A percentile compares a stretch with the other conserved stretches of the same genome.
phyloP scores from a whole-genome alignment of 495 filamentous ascomycete genomes.

The Filosporella fistucella region DNA sequence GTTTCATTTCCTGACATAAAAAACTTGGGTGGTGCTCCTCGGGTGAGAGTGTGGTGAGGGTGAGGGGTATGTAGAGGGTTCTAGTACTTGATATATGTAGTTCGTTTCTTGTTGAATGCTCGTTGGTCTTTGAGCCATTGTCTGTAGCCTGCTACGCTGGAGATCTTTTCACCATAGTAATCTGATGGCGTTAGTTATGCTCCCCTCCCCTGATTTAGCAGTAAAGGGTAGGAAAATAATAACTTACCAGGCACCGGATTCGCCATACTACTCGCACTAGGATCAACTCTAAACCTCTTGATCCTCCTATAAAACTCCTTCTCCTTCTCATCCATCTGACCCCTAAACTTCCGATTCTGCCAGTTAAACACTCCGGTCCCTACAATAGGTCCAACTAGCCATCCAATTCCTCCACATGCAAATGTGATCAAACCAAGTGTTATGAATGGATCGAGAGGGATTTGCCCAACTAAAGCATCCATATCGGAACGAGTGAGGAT shows the following conservation, averaged over 20 bases:
- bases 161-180: slow-evolving; percentile 92
- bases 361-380: slow-evolving; percentile 73
- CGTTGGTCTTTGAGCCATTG: slow-evolving; percentile 96
- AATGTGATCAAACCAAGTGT: slow-evolving; percentile 73
- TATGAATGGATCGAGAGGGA: slow-evolving; percentile 80
- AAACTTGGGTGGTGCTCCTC: neutral
- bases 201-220: too few species aligned
- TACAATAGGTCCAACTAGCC: slow-evolving; percentile 78
- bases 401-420: slow-evolving; percentile 69
- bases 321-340: slow-evolving; percentile 79
- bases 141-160: slow-evolving; percentile 82
- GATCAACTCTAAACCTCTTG: slow-evolving; percentile 86
- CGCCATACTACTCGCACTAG: slow-evolving; percentile 48
- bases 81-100: slow-evolving; percentile 42
- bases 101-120: slow-evolving; percentile 91
- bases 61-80: too few species aligned
- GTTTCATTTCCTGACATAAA: neutral
- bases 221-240: neutral
- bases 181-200: slow-evolving; percentile 32
- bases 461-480: slow-evolving; percentile 60
- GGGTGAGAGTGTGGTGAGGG: too few species aligned
- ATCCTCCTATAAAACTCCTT: slow-evolving; percentile 86
- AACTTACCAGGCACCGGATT: slow-evolving; percentile 40
- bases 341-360: slow-evolving; percentile 58
- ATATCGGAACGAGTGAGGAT: slow-evolving; percentile 60